These are phyloP conservation scores for Xylaria sp. DNA, from an alignment of 2,329 filamentous ascomycete genomes.

Conservation along the genomic window DNA sequence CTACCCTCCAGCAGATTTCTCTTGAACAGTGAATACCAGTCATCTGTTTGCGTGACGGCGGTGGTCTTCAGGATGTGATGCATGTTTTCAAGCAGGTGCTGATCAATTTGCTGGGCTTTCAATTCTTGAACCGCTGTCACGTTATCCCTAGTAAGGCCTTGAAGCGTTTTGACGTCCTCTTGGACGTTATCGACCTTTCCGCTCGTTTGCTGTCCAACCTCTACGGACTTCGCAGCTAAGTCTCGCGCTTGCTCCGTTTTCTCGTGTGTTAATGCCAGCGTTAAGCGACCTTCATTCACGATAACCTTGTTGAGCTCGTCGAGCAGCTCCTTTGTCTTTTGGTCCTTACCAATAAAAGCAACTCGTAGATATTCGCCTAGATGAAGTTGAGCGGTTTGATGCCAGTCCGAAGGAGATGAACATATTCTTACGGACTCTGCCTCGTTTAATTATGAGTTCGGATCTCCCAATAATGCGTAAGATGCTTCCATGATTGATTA, in stretches of 20 bases:
- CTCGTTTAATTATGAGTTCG: conserved; percentile 20
- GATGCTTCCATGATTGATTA: conserved; percentile 10
- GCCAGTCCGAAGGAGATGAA: background rate
- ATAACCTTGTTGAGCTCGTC: conserved; percentile 21
- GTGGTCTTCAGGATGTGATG: conserved; percentile 14
- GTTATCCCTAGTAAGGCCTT: conserved; percentile 6
- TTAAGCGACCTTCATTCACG: conserved; percentile 20
- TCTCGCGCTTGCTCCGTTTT: conserved; percentile 18
- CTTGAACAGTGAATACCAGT: conserved; percentile 22
- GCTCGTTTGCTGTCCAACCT: conserved; percentile 19
- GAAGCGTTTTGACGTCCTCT: background rate
- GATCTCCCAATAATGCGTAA: conserved; percentile 21
- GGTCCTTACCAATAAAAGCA: conserved; percentile 22
- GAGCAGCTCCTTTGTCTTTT: conserved; percentile 22
- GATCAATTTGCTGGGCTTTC: conserved; percentile 13
- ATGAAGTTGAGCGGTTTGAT: background rate
- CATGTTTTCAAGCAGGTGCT: conserved; percentile 19
- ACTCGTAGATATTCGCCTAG: conserved; percentile 20
- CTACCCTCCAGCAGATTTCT: conserved; percentile 22
- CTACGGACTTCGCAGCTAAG: conserved; percentile 17
- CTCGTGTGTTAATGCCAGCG: conserved; percentile 22
- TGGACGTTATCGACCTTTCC: conserved; percentile 14
- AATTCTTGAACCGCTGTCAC: conserved; percentile 5
- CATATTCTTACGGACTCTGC: conserved; percentile 18
- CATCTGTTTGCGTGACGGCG: conserved; percentile 14